Evolutionary conservation across 2,329 filamentous ascomycete species (phyloP).

Genomic region (Alternaria alternata): DNA sequence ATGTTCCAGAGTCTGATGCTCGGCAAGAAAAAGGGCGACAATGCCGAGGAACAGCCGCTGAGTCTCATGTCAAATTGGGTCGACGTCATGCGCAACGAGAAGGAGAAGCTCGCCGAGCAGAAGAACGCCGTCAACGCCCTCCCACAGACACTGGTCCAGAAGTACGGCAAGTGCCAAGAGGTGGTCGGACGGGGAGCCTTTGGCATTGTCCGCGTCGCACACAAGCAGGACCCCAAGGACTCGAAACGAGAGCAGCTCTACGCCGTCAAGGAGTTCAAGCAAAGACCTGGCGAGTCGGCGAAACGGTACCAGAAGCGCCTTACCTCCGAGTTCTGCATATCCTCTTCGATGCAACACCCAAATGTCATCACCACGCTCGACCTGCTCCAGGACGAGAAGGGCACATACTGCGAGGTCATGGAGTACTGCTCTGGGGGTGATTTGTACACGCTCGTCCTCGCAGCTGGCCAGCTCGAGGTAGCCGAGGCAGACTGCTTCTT

Average conservation of each 20-base stretch:
- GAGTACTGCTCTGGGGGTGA: slow-evolving; percentile 98
- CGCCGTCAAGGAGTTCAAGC: slow-evolving; percentile 97
- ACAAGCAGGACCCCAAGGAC: slow-evolving; percentile 88
- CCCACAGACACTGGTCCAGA: slow-evolving; percentile 84
- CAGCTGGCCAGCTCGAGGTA: slow-evolving; percentile 90
- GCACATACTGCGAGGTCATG: slow-evolving; percentile 99
- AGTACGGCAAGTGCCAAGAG: slow-evolving; percentile 98
- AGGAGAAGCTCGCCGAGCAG: slow-evolving; percentile 76
- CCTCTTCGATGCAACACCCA: slow-evolving; percentile 92
- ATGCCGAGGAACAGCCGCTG: slow-evolving; percentile 76
- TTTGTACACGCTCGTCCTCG: slow-evolving; percentile 89
- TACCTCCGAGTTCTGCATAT: slow-evolving; percentile 98
- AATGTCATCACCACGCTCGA: slow-evolving; percentile 99
- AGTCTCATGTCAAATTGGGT: slow-evolving; percentile 97
- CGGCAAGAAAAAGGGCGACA: slow-evolving; percentile 80
- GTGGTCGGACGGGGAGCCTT: slow-evolving; percentile 96
- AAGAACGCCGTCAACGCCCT: slow-evolving; percentile 80
- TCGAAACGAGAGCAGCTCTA: slow-evolving; percentile 84
- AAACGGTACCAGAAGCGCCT: slow-evolving; percentile 98
- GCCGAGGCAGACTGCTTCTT: slow-evolving; percentile 97
- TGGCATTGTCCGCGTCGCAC: slow-evolving; percentile 95
- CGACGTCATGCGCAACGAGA: slow-evolving; percentile 88
- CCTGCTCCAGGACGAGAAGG: slow-evolving; percentile 92
- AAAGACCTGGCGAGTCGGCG: slow-evolving; percentile 89
- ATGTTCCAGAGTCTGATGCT: slow-evolving; percentile 85